A percentile compares a stretch with the other conserved stretches of the same genome.
phyloP scores from a whole-genome alignment of 2,329 filamentous ascomycete genomes.

The Microascus cirrosus region DNA sequence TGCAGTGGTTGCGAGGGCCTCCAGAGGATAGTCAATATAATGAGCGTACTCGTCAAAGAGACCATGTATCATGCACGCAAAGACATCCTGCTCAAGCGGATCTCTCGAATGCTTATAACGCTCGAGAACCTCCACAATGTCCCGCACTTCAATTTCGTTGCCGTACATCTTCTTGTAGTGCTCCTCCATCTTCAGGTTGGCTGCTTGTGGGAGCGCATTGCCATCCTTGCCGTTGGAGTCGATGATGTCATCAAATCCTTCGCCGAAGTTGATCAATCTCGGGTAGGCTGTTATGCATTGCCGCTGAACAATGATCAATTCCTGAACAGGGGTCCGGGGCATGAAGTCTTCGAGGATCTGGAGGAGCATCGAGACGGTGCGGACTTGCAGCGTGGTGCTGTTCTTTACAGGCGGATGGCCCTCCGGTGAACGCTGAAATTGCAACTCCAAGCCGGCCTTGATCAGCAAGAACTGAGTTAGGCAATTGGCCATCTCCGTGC shows the following conservation, averaged over 20 bases:
- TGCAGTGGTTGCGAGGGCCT: constrained; percentile 88
- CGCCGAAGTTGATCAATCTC: constrained; percentile 89
- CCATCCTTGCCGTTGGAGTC: constrained; percentile 71
- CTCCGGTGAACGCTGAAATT: constrained; percentile 60
- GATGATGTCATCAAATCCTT: constrained; percentile 85
- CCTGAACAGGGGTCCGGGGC: constrained; percentile 46
- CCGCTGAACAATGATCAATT: constrained; percentile 72
- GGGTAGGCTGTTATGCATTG: constrained; percentile 89
- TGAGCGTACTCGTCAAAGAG: constrained; percentile 95
- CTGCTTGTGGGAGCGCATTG: constrained; percentile 68
- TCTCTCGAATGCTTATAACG: constrained; percentile 82
- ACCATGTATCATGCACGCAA: constrained; percentile 97
- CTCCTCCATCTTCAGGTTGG: constrained; percentile 90
- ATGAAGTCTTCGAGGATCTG: constrained; percentile 65
- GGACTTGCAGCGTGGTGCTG: constrained; percentile 69
- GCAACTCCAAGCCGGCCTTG: constrained; percentile 72
- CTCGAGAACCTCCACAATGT: constrained; percentile 75
- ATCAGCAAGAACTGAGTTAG: constrained; percentile 73
- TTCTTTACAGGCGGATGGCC: constrained; percentile 41
- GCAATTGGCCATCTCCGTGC: constrained; percentile 56
- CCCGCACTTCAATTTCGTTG: constrained; percentile 73
- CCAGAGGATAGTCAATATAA: constrained; percentile 91
- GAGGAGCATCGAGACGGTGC: constrained; percentile 72
- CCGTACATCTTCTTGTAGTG: constrained; percentile 98
- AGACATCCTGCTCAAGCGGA: constrained; percentile 80